A percentile compares a stretch with the other conserved stretches of the same genome.
phyloP scores from a whole-genome alignment of 805 yeast species.

The Ogataea minuta region DNA sequence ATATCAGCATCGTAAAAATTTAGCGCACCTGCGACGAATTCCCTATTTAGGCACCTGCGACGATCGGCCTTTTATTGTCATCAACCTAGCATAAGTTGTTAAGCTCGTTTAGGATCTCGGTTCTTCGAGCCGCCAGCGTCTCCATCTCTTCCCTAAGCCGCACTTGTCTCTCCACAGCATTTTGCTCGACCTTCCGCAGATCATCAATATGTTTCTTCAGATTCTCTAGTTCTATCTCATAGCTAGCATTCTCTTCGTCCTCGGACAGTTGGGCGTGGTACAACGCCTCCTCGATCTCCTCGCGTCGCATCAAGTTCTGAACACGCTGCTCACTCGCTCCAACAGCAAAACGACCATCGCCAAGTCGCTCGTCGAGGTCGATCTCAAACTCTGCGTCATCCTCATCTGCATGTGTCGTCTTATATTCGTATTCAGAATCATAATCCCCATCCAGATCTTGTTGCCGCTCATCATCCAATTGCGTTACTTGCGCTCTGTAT shows the following conservation, averaged over 20 bases:
- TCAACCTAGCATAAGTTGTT: constrained; percentile 6
- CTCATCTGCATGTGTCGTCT: constrained; percentile 7
- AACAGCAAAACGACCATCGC: constrained; percentile 32
- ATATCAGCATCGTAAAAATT: constrained; percentile 1
- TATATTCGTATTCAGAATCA: constrained; percentile 20
- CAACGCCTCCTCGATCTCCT: constrained; percentile 36
- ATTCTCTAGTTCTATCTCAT: constrained; percentile 3
- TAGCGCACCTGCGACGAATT: constrained; percentile 20
- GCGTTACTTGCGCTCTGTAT: constrained; percentile 13
- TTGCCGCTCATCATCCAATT: constrained; percentile 16
- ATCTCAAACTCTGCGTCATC: constrained; percentile 19
- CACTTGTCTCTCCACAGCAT: not conserved
- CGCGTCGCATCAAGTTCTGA: constrained; percentile 26
- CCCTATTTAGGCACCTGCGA: constrained; percentile 12
- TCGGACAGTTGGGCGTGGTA: constrained; percentile 29
- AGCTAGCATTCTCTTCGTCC: constrained; percentile 14
- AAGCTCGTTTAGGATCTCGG: constrained; percentile 2
- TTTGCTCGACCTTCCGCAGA: constrained; percentile 2
- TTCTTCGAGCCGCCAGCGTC: constrained; percentile 1
- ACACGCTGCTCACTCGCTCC: constrained; percentile 27
- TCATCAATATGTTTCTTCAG: constrained; percentile 3
- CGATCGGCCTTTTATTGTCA: constrained; percentile 10
- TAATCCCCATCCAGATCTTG: constrained; percentile 22
- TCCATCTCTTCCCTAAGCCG: constrained; percentile 2
- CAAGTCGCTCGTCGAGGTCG: constrained; percentile 23